Evolutionary conservation across 2,329 filamentous ascomycete genomes (phyloP).

Genomic region (Xylariaceae sp.): DNA sequence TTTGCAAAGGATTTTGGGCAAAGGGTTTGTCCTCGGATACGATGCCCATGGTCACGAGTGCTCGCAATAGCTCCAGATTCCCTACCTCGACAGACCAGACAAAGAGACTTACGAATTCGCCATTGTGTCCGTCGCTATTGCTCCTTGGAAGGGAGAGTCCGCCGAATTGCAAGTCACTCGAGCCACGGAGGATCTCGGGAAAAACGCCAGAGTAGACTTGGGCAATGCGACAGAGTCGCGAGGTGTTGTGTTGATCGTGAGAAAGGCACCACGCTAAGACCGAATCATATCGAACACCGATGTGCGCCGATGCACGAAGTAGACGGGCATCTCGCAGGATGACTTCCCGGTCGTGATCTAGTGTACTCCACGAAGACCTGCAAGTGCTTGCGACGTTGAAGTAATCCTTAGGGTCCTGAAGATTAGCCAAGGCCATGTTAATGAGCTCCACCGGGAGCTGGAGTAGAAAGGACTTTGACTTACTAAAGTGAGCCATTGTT

Average conservation of each 20-base stretch:
- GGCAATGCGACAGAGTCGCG: neutral
- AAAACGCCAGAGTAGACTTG: neutral
- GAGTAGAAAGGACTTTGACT: neutral
- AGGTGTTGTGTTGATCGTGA: neutral
- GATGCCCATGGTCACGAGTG: neutral
- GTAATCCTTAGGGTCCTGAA: neutral
- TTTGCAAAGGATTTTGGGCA: neutral
- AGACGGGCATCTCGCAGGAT: neutral
- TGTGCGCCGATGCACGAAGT: no score
- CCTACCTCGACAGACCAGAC: neutral
- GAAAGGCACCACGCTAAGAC: neutral
- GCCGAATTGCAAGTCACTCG: neutral
- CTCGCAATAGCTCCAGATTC: neutral
- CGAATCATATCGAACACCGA: neutral
- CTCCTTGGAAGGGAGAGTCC: neutral
- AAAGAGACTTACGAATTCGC: neutral
- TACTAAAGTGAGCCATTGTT: neutral
- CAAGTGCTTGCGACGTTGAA: neutral
- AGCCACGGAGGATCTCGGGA: neutral
- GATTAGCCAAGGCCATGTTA: neutral
- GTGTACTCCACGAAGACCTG: neutral
- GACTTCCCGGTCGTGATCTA: neutral
- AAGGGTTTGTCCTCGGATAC: neutral
- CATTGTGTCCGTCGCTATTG: neutral
- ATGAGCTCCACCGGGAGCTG: neutral